Evolutionary conservation across 352 stramenopile species (phyloP), one percentile per base, ranked within the genome.

Genomic region (Pilasporangium apinafurcum): DNA sequence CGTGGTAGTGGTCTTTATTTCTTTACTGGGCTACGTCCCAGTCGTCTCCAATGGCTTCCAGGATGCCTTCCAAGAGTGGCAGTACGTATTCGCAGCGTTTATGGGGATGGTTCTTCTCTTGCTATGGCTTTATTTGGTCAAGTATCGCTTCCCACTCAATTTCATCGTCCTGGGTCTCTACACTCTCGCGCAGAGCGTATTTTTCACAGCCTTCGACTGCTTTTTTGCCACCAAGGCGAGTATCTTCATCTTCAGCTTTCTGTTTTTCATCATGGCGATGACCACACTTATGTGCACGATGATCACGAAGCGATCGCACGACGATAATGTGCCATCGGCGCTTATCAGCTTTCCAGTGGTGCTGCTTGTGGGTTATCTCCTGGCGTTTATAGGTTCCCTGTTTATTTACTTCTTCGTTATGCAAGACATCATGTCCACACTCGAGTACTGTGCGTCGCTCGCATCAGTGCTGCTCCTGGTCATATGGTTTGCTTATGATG

Each of bases 401-500:
- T 54, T 80, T 36, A 51, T 81, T 34, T 88, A 86, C 53, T 85
- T 80, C 29, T 55, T 62, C 29, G 75, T 66, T 44, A 71, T 85
- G 59, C 42, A 65, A 5, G 54, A 77, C 28, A 55, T 63, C 8
- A 59, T 89, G 29, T 79, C 72, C 8, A 44, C 53, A 18, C 28
- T 79, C 17, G 65, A 83, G 31, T 89, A 79, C 53, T 64, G 57
- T 21, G 66, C 62, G 1, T 79, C 68, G 13, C 59, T 89, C 8
- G 60, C 55, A 3, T 61, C 56, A 12, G 78, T 83, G 59, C 43
- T 86, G 12, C 42, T 83, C 14, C 68, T 89, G n/a, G 70, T 86
- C 48, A 76, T 89, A 57, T 89, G 76, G 76, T 89, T 89, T 24
- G 72, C 76, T 8, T 86, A 83, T 53, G 73, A 89, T 37, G 76